Evolutionary conservation across 2,329 filamentous ascomycete genomes (phyloP), one percentile per base, ranked within the genome.

Genomic region (Aspergillus felis): DNA sequence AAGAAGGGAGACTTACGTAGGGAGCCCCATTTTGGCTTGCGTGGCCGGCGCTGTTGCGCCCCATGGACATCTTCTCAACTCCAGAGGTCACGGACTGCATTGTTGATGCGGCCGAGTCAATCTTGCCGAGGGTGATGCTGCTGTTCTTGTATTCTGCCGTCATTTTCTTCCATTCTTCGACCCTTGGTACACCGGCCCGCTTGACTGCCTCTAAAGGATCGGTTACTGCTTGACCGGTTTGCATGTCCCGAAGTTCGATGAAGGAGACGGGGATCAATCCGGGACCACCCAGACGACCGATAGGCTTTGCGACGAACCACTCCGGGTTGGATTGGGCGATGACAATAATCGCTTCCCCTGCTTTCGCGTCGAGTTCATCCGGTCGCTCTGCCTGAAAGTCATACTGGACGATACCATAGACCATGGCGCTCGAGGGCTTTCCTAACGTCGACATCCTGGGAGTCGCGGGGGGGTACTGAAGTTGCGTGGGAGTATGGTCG

Each of bases 81-180:
- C 84, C 83, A 63, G 88, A 83, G 57, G 88, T 88, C 67, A 93
- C 78, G 12, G 82, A 79, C 64, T 84, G 82, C 64, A 83, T 61
- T 6, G 60, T 78, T 10, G 63, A 64, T 35, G 53, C 56, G 51
- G 68, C 61, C 60, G 62, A 72, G 56, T 93, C 91, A 65, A 95
- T 93, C 76, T 93, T 96, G 64, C 94, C 94, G 46, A 99, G 80
- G 0, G 92, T 93, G 71, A 99, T 97, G 76, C 94, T 97, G 74
- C 92, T 96, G 73, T 97, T 97, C 81, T 99, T 99, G 78, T 99
- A 99, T 63, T 97, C 93, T 56, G 93, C 93, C 0, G 94, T 92
- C 91, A 97, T 97, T 78, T 95, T 96, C 81, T 99, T 99, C 94
- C 94, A 99, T 69, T 99, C 94, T 71, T 99, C 94, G 3, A 99